Base-by-base conservation (phyloP, 441 rosid genomes). In the Kokia cookei region DNA sequence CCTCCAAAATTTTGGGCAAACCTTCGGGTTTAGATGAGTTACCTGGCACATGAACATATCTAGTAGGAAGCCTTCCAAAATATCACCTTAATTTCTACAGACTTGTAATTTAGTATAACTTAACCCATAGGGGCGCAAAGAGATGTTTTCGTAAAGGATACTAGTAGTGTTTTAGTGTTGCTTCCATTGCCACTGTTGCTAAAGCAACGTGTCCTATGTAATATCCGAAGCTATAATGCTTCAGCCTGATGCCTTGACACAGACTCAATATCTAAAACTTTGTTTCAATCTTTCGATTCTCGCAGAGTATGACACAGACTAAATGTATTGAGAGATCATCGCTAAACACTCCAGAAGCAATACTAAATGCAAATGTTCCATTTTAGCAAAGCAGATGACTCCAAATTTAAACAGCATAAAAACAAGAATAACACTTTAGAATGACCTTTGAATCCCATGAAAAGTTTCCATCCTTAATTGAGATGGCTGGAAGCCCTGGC, bases 381-480 rank as follows among this genome's bases (percentile, higher is more conserved):
- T 29, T 47, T 66, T 9, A 50, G 5, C 4, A 69, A 32, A 51
- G 47, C 47, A 32, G 12, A 45, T 13, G 64, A 37, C 64, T 70
- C 24, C 37, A 19, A 57, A 55, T 69, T 69, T 63, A 45, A 10
- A 45, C 48, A 45, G 48, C 17, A 62, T 9, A 40, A 15, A 69
- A 71, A 26, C 27, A 64, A 42, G 19, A 70, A 74, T 48, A 51
- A 71, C 53, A 63, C 4, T 70, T 43, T 79, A 72, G 61, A 53
- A 37, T 65, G 67, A 86, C 99, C 97, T 90, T 88, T 57, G 89
- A 81, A 80, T 97, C 94, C 99, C 99, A 97, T 68, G 97, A 94
- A 82, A 94, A 97, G 73, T 63, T 69, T 71, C 99, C 99, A 78
- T 91, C 76, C 82, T 85, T 88, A 24, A 97, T 94, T 65, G 94